These are phyloP conservation scores for Leucocoprinus birnbaumii DNA, from an alignment of 768 basidiomycete genomes.

Conservation along the genomic window DNA sequence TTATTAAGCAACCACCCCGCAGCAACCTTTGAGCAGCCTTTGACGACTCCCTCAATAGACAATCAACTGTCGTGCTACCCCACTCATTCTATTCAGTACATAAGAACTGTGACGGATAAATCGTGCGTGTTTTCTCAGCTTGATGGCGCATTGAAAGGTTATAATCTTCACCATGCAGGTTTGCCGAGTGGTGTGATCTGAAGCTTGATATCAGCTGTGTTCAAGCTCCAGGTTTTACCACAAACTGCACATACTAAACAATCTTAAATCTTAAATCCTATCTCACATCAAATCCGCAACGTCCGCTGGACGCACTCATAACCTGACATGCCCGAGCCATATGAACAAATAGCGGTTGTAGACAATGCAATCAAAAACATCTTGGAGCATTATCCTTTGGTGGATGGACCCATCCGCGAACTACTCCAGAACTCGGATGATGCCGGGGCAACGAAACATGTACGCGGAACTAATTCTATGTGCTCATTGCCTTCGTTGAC, in stretches of 20 bases:
- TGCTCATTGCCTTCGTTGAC: not conserved
- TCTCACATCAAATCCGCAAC: too few species aligned
- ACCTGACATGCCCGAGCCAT: slow-evolving; percentile 4
- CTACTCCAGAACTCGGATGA: slow-evolving; percentile 48
- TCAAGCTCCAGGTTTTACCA: not conserved
- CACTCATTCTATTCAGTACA: too few species aligned
- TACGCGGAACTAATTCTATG: slow-evolving; percentile 12
- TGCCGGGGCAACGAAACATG: slow-evolving; percentile 39
- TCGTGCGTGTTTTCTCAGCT: too few species aligned
- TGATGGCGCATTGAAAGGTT: too few species aligned
- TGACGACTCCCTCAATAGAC: too few species aligned
- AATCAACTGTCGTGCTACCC: too few species aligned
- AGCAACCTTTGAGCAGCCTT: too few species aligned
- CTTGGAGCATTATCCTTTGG: slow-evolving; percentile 38
- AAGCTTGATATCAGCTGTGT: not conserved
- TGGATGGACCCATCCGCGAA: slow-evolving; percentile 40
- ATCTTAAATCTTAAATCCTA: too few species aligned
- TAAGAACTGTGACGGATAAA: too few species aligned
- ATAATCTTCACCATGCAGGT: too few species aligned
- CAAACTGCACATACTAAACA: not conserved
- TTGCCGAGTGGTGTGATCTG: not conserved
- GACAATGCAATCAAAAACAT: slow-evolving; percentile 20
- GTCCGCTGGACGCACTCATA: not conserved
- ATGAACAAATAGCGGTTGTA: not conserved
- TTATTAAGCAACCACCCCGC: too few species aligned